Evolutionary conservation across 2,329 filamentous ascomycete species (phyloP), one percentile per base, ranked within the genome.

Genomic region (Eutypa lata): DNA sequence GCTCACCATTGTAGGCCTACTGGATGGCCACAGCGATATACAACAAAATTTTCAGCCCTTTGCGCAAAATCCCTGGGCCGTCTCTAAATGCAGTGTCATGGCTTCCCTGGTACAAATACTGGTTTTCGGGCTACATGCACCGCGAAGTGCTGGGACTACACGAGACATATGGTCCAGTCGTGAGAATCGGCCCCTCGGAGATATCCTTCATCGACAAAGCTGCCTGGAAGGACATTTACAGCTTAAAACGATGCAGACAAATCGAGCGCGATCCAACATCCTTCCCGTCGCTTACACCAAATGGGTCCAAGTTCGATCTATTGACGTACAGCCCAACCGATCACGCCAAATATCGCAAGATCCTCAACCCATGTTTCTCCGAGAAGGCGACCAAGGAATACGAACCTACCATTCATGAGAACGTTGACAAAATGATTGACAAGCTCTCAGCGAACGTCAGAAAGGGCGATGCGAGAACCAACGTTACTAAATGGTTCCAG

Each of bases 161-260:
- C 26, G 49, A 45, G 19, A 45, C 8, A 6, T 51, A 51, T 28
- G 49, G 49, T 2, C 49, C 49, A 13, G 40, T 51, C 28, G 49
- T 51, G 40, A 28, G 49, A 14, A 21, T 46, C 8, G 49, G 49
- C 13, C 49, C 49, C 26, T 18, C 22, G 13, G 49, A 51, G 42
- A 8, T 51, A 16, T 46, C 40, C 24, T 51, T 46, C 40, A 51
- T 51, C 42, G 49, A 51, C 31, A 35, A 19, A 26, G 40, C 49
- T 24, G 42, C 49, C 24, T 51, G 49, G 42, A 51, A 51, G 10
- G 42, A 51, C 26, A 51, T 51, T n/a, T 51, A 51, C 49, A 46
- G 49, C 48, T 11, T 31, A 10, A 31, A 31, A 31, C 5, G 26
- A 31, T 31, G 26, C 26, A 31, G 33, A 35, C 48, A 49, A 22